Conservation (phyloP, 306 rosid species). For the Fragaria vesca region DNA sequence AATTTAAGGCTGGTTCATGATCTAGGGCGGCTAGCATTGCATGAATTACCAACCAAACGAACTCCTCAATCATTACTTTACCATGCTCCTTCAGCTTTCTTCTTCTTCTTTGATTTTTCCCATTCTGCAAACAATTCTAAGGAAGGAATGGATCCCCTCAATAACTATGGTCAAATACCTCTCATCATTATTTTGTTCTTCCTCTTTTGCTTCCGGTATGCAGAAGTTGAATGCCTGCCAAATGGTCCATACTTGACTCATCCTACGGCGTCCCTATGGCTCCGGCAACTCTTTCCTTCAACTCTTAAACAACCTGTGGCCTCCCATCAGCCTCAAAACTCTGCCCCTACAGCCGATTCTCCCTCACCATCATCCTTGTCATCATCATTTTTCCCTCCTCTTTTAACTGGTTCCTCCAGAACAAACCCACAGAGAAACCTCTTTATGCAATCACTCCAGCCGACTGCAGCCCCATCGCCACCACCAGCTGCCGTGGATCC, state of each 20-base stretch:
- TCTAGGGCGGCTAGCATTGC: background rate
- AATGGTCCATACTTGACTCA: background rate
- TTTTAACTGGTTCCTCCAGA: background rate
- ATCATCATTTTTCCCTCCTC: background rate
- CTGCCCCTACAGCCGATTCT: background rate
- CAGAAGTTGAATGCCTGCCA: conserved; percentile 4
- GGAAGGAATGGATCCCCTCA: conserved; percentile 10
- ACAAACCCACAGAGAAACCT: background rate
- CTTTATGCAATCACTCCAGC: background rate
- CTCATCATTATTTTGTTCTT: background rate
- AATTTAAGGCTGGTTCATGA: conserved; percentile 3
- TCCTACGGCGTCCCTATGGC: too few relatives aligned
- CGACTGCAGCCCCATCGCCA: background rate
- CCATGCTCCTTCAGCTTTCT: background rate
- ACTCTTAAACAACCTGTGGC: background rate
- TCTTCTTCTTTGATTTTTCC: background rate
- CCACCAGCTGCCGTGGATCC: background rate
- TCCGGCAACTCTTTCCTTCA: background rate
- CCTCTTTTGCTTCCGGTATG: conserved; percentile 7
- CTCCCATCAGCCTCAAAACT: background rate
- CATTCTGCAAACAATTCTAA: background rate
- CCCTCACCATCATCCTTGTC: background rate
- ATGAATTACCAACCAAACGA: background rate
- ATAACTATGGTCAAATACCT: background rate
- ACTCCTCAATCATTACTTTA: background rate